Evolutionary conservation across 129 eudicot species (phyloP), one percentile per base, ranked within the genome.

Genomic region (Tagetes erecta): DNA sequence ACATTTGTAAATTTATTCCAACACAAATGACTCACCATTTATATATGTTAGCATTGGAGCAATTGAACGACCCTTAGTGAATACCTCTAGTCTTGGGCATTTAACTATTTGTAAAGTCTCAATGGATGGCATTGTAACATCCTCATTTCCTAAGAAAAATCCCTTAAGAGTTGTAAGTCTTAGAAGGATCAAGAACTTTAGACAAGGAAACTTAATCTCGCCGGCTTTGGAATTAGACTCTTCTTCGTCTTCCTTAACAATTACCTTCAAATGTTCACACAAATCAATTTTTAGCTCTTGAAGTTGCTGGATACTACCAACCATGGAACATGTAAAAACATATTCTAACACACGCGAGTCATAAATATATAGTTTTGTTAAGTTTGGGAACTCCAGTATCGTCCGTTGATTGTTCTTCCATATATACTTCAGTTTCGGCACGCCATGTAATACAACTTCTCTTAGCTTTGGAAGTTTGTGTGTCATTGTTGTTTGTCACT

Each of bases 261-360:
- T 9, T 30, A 56, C 63, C 63, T 30, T 30, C 63, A 56, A 5
- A 33, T 56, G 7, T 1, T 3, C 1, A 4, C 63, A 56, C 12
- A 1, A 0, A 6, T 56, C 1, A 7, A 56, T 56, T 6, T 56
- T 36, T 56, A 56, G 37, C 11, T 56, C 63, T 56, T 56, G 63
- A 37, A 56, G 63, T 56, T 56, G 63, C 9, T 27, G 27, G 63
- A 56, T 10, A 56, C 63, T 6, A 56, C 37, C 63, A 30, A 31
- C 63, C 63, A 56, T 56, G 3, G 63, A 56, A 56, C 63, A 20
- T 6, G 63, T 56, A 31, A 56, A 56, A 30, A 56, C 63, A 56
- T 56, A 10, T 56, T 56, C 63, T 56, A 56, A 56, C 36, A 27
- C 1, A 0, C 0, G 34, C 63, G 27, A 56, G 1, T 30, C 0